Percentiles rank a stretch among this genome's conserved stretches.
Evolutionary conservation across 2,329 filamentous ascomycete genomes (phyloP).

Genomic region (Chaetomium sp.): DNA sequence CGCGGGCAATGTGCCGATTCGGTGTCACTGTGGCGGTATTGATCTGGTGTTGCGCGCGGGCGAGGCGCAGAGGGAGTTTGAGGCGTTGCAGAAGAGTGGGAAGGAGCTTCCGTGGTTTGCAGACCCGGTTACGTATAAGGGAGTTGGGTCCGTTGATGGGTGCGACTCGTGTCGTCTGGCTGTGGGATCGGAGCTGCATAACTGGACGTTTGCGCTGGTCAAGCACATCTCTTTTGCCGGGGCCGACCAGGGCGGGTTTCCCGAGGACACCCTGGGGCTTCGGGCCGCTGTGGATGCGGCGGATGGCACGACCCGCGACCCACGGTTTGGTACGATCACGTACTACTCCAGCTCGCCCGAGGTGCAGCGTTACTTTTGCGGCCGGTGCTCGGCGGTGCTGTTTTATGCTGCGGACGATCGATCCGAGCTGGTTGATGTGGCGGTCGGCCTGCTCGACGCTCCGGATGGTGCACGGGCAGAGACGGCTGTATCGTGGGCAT

Average conservation of each 20-base stretch:
- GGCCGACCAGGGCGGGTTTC: conserved; percentile 24
- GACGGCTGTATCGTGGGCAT: conserved; percentile 36
- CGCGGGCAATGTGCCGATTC: conserved; percentile 29
- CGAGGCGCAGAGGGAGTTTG: conserved; percentile 26
- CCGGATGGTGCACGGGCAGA: conserved; percentile 42
- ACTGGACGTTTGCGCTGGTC: conserved; percentile 40
- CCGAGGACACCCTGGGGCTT: conserved; percentile 27
- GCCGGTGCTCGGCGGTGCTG: conserved; percentile 39
- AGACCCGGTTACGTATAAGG: conserved; percentile 37
- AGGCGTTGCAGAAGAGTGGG: conserved; percentile 14
- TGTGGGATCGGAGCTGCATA: conserved; percentile 36
- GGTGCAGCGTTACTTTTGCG: conserved; percentile 44
- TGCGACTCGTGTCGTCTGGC: conserved; percentile 43
- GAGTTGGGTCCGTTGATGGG: conserved; percentile 34
- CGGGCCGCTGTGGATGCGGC: conserved; percentile 28
- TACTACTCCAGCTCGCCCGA: conserved; percentile 38
- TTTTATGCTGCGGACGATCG: conserved; percentile 39
- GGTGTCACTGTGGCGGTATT: conserved; percentile 43
- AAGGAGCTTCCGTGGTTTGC: conserved; percentile 36
- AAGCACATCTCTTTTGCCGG: conserved; percentile 32
- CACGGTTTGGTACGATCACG: conserved; percentile 36
- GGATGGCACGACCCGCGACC: conserved; percentile 24
- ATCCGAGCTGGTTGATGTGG: conserved; percentile 37
- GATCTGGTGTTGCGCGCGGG: conserved; percentile 34
- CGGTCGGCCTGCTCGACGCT: conserved; percentile 38